Evolutionary conservation across 164 flowering plant species (phyloP), one percentile per base, ranked within the genome.

Genomic region (Kalanchoe fedtschenkoi): DNA sequence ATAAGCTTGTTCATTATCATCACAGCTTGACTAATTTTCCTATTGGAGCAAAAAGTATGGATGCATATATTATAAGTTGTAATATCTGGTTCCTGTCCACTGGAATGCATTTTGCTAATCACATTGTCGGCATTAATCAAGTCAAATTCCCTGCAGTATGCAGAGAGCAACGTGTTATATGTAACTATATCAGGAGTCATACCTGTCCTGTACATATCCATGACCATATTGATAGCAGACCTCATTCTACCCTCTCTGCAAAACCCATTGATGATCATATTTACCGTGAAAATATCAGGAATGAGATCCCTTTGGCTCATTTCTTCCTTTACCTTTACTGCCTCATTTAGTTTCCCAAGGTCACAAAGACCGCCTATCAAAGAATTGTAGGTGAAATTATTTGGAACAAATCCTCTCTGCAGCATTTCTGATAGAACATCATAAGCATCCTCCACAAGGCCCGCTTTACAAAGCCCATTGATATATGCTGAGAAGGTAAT

Each of bases 351-450:
- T 62, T 66, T 76, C 9, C 95, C 89, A 56, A 58, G 35, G 63
- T 71, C 78, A 71, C 89, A 85, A 54, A 80, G 83, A 10, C 92
- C 97, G 72, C 69, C 65, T 34, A 93, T 90, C 75, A 93, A 70
- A 61, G 98, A 88, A 68, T 88, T 93, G 70, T 90, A 93, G 9
- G 78, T 71, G 71, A 80, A 88, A 61, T 88, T 93, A 70, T 93
- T 93, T 24, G 98, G 98, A 44, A 78, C 76, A 62, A 79, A 61
- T 9, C 89, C 91, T 74, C 69, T 83, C 35, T 66, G 72, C 42
- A 54, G 68, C 97, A 88, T 93, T 68, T 86, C 81, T 24, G 42
- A 59, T 62, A 86, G 85, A 32, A 71, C 69, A 44, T 66, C 70
- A 60, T 63, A 76, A 10, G 97, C 98, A 66, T 86, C 89, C 60